Evolutionary conservation across 371 early-diverging fungal species (phyloP).

Genomic region (Mucor velutinosus): DNA sequence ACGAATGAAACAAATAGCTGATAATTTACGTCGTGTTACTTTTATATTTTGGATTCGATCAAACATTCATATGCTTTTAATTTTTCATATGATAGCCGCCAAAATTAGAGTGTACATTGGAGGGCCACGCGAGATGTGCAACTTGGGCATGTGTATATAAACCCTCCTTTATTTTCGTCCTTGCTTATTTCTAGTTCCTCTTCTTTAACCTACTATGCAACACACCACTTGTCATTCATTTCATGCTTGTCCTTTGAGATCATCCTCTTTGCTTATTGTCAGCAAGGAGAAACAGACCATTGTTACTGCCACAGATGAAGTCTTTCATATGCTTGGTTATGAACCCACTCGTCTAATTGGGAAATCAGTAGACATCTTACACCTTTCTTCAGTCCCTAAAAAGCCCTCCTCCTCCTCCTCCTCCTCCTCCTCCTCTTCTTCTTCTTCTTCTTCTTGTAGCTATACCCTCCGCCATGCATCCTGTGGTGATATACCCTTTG

Average conservation of each 20-base stretch:
- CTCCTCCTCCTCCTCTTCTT: not conserved
- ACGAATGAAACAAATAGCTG: not conserved
- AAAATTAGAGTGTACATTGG: conserved; percentile 3
- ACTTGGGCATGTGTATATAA: conserved; percentile 3
- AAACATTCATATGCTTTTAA: conserved; percentile 4
- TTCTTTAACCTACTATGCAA: not conserved
- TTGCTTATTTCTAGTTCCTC: not conserved
- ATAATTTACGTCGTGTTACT: not conserved
- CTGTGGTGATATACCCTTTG: conserved; percentile 22
- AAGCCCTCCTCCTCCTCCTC: not conserved
- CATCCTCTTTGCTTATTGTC: conserved; percentile 34
- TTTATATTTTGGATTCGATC: conserved; percentile 8
- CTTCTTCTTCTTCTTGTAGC: no score
- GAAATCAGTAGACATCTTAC: conserved; percentile 17
- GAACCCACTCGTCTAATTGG: conserved; percentile 29
- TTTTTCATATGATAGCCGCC: conserved; percentile 29
- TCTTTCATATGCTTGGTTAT: conserved; percentile 36
- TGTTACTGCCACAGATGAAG: conserved; percentile 44
- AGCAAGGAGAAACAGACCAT: conserved; percentile 33
- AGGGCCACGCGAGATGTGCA: conserved; percentile 19
- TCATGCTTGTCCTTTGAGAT: conserved; percentile 29
- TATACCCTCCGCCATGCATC: conserved; percentile 18
- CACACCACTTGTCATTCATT: conserved; percentile 18
- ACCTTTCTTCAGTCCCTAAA: not conserved
- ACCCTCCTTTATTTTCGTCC: not conserved